Conservation (phyloP, 352 stramenopile genomes). For the Elongisporangium prolatum region DNA sequence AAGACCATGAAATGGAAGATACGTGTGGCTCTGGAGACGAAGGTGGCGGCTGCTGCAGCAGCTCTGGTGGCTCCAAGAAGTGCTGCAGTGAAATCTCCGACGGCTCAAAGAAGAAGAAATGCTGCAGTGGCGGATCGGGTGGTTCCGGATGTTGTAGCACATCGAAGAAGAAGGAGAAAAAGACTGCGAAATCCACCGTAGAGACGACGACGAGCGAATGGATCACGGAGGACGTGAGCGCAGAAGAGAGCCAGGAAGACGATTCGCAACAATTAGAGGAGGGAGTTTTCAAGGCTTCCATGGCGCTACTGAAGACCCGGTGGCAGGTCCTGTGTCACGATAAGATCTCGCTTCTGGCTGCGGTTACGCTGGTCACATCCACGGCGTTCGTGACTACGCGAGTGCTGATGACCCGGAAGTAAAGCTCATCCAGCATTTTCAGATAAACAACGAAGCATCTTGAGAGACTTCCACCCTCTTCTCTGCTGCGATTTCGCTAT, state of each 20-base stretch:
- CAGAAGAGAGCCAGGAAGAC: neutral
- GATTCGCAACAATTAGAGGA: constrained; percentile 3
- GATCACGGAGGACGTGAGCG: neutral
- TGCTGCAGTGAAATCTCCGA: constrained; percentile 11
- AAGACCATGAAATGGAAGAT: constrained; percentile 7
- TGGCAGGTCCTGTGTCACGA: constrained; percentile 38
- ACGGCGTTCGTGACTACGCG: constrained; percentile 40
- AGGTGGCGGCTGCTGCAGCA: constrained; percentile 16
- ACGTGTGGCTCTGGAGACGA: constrained; percentile 25
- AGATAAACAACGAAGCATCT: constrained; percentile 2
- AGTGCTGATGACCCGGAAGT: constrained; percentile 36
- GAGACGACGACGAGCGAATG: constrained; percentile 8
- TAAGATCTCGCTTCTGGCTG: constrained; percentile 41
- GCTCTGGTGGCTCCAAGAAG: constrained; percentile 3
- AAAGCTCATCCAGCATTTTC: constrained; percentile 2
- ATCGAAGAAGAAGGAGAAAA: constrained; percentile 30
- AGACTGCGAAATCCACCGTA: constrained; percentile 8
- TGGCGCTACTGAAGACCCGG: constrained; percentile 12
- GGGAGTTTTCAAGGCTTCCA: constrained; percentile 4
- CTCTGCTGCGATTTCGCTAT: neutral
- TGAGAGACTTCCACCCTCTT: neutral
- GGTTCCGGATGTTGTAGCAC: constrained; percentile 3
- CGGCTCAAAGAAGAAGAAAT: constrained; percentile 6
- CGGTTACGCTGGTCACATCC: constrained; percentile 47
- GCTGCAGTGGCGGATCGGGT: constrained; percentile 11